Percentiles rank a stretch among this genome's conserved stretches.
phyloP scores from a whole-genome alignment of 169 alveolate species.

The Blepharisma undulans region DNA sequence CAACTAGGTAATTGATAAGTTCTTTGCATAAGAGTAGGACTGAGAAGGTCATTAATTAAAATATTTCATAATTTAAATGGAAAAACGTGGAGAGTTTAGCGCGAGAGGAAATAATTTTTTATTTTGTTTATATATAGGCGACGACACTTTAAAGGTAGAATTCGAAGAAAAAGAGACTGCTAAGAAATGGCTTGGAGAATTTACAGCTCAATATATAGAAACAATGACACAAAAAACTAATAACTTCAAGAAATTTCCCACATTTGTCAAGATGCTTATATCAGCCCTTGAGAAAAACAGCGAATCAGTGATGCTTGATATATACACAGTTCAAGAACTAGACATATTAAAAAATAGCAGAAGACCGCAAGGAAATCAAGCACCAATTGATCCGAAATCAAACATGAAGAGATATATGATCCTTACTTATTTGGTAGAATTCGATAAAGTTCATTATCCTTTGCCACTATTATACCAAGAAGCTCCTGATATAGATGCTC shows the following conservation, averaged over 20 bases:
- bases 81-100: constrained; percentile 22
- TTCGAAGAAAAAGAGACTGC: constrained; percentile 62
- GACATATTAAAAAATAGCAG: constrained; percentile 48
- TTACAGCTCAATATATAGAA: constrained; percentile 55
- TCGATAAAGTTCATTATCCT: constrained; percentile 79
- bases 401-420: constrained; percentile 61
- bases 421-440: constrained; percentile 57
- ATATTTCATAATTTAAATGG: background rate
- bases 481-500: constrained; percentile 9
- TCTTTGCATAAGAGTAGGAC: too few relatives aligned
- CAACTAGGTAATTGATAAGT: too few relatives aligned
- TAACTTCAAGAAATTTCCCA: constrained; percentile 52
- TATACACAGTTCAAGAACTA: constrained; percentile 59
- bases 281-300: constrained; percentile 46
- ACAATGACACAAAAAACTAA: constrained; percentile 67
- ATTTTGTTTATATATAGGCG: constrained; percentile 25
- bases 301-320: constrained; percentile 60
- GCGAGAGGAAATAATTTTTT: constrained; percentile 36
- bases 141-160: constrained; percentile 41
- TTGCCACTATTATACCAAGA: constrained; percentile 63
- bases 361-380: background rate
- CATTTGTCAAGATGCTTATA: constrained; percentile 62
- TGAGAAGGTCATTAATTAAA: background rate
- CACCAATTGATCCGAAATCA: constrained; percentile 15
- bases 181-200: constrained; percentile 67